Percentiles rank a stretch among this genome's conserved stretches.
These are phyloP conservation scores for Sclerotinia trifoliorum DNA, from an alignment of 2,329 filamentous ascomycete species.

Conservation along the genomic window DNA sequence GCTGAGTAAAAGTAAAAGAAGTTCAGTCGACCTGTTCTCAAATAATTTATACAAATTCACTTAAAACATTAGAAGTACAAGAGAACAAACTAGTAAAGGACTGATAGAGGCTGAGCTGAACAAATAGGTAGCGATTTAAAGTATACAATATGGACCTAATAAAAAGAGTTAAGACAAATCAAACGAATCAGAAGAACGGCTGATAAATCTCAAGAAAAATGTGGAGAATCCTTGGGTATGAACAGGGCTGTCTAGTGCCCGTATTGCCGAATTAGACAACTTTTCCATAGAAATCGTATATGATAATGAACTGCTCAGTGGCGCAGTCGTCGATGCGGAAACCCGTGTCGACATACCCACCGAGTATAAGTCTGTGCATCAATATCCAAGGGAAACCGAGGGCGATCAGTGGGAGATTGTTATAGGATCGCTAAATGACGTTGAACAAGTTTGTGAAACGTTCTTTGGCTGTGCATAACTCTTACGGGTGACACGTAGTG, in stretches of 20 bases:
- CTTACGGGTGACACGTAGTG: constrained; percentile 3
- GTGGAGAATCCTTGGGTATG: neutral
- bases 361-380: constrained; percentile 8
- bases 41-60: neutral
- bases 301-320: neutral
- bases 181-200: neutral
- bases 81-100: neutral
- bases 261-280: neutral
- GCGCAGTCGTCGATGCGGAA: constrained; percentile 2
- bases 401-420: neutral
- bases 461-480: constrained; percentile 7
- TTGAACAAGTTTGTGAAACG: neutral
- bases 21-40: neutral
- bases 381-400: neutral
- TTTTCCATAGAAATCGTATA: neutral
- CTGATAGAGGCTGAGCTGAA: constrained; percentile 15
- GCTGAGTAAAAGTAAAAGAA: neutral
- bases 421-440: constrained; percentile 18
- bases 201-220: neutral
- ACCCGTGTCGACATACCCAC: neutral
- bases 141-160: too few relatives aligned
- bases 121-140: constrained; percentile 10
- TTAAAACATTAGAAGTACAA: neutral
- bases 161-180: too few relatives aligned
- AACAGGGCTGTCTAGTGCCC: neutral